These are phyloP conservation scores for Populus hybrid DNA, from an alignment of 441 rosid genomes.

Conservation along the genomic window DNA sequence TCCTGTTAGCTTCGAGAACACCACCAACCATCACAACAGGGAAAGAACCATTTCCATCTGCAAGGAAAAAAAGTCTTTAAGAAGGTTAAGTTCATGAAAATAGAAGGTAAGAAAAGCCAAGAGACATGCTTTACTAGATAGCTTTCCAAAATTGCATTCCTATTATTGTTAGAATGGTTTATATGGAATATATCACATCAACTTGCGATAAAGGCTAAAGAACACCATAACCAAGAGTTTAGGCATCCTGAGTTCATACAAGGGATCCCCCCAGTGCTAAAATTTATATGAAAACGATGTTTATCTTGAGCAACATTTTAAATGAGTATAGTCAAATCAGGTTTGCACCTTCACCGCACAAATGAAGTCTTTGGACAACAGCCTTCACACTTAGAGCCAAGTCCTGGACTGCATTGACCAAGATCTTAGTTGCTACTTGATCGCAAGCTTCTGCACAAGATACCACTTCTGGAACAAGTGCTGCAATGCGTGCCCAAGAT, in stretches of 20 bases:
- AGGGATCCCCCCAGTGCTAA: not conserved
- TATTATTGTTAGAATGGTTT: not conserved
- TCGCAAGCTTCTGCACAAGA: constrained; percentile 69
- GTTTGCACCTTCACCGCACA: constrained; percentile 56
- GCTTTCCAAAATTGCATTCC: not conserved
- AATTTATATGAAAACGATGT: not conserved
- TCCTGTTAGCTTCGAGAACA: constrained; percentile 55
- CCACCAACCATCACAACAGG: constrained; percentile 78
- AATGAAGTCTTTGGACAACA: constrained; percentile 52
- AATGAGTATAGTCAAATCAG: not conserved
- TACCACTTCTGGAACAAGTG: constrained; percentile 65
- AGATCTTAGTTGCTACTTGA: constrained; percentile 53
- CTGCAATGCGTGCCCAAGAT: constrained; percentile 71
- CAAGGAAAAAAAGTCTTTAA: constrained; percentile 8
- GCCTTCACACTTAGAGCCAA: constrained; percentile 66
- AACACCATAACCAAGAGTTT: not conserved
- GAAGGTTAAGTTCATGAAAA: not conserved
- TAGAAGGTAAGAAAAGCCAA: not conserved
- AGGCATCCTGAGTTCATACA: not conserved
- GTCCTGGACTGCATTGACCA: constrained; percentile 53
- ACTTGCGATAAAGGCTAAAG: not conserved
- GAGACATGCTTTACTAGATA: not conserved
- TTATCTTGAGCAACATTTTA: not conserved
- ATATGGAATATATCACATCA: not conserved
- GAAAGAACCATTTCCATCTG: constrained; percentile 52